Conservation (phyloP, 768 basidiomycete genomes). For the Russula emetica region DNA sequence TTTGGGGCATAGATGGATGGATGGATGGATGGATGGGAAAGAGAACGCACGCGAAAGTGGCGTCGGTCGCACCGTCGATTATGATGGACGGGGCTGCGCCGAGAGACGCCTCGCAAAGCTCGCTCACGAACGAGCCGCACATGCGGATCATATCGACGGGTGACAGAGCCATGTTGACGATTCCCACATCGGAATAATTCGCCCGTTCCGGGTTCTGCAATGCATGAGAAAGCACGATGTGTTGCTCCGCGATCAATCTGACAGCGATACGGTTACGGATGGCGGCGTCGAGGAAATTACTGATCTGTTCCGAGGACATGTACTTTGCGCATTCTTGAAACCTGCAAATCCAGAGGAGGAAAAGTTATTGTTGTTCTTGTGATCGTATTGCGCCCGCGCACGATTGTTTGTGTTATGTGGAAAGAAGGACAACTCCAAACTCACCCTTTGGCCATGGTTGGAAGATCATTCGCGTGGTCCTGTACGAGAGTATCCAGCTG, state of each 20-base stretch:
- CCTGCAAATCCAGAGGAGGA: constrained; percentile 37
- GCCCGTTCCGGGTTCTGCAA: constrained; percentile 41
- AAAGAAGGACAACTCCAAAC: neutral
- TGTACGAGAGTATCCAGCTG: constrained; percentile 68
- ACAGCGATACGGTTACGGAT: constrained; percentile 86
- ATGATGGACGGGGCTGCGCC: constrained; percentile 63
- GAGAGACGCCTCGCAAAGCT: constrained; percentile 80
- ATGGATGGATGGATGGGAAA: neutral
- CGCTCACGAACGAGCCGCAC: constrained; percentile 79
- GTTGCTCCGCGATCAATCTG: constrained; percentile 86
- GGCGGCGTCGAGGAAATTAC: constrained; percentile 74
- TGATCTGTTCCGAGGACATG: constrained; percentile 76
- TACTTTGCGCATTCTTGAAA: constrained; percentile 85
- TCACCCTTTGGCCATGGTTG: constrained; percentile 85
- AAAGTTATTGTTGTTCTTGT: neutral
- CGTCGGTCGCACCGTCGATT: constrained; percentile 65
- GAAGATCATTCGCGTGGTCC: constrained; percentile 82
- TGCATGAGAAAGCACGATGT: constrained; percentile 76
- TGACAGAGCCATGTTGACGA: constrained; percentile 70
- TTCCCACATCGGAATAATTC: constrained; percentile 50
- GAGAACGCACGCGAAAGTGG: constrained; percentile 72
- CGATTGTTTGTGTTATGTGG: neutral
- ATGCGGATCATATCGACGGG: constrained; percentile 69
- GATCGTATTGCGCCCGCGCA: neutral
- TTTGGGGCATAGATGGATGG: neutral